Evolutionary conservation across 2,329 filamentous ascomycete genomes (phyloP).

Genomic region (Trichoderma sp.): DNA sequence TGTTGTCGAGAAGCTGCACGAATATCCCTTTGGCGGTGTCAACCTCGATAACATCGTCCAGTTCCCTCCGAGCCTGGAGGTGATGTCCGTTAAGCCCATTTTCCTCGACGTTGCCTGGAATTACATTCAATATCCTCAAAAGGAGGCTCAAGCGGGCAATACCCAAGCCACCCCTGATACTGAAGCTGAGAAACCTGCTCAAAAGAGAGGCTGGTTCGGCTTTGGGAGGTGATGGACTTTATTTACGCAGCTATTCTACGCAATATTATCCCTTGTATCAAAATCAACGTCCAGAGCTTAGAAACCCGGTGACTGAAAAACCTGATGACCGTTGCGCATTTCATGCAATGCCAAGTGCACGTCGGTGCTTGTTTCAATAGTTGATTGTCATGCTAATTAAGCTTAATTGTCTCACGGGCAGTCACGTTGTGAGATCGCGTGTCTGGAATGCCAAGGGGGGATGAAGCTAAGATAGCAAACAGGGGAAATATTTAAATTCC

Average conservation of each 20-base stretch:
- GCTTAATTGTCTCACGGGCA: not conserved
- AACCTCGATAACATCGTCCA: constrained; percentile 80
- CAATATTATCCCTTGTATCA: not conserved
- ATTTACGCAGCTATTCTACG: not conserved
- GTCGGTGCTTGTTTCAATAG: not conserved
- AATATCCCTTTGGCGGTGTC: constrained; percentile 71
- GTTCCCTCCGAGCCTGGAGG: constrained; percentile 80
- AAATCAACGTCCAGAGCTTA: not conserved
- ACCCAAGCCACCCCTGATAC: constrained; percentile 34
- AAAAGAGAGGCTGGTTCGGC: constrained; percentile 77
- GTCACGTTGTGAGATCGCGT: not conserved
- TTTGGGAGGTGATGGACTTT: constrained; percentile 55
- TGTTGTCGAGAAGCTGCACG: constrained; percentile 71
- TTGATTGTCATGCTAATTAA: not conserved
- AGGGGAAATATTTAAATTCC: not conserved
- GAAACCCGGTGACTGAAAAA: not conserved
- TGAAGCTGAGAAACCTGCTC: constrained; percentile 40
- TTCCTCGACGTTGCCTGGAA: constrained; percentile 98
- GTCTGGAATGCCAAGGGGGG: constrained; percentile 5
- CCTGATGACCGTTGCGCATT: not conserved
- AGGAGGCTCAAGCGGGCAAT: constrained; percentile 40
- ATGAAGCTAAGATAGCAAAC: not conserved
- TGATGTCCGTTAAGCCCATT: constrained; percentile 88
- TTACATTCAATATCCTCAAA: constrained; percentile 87
- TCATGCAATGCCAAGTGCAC: not conserved